Conservation (phyloP, 1,284 basidiomycete species). For the Leccinum variabile region DNA sequence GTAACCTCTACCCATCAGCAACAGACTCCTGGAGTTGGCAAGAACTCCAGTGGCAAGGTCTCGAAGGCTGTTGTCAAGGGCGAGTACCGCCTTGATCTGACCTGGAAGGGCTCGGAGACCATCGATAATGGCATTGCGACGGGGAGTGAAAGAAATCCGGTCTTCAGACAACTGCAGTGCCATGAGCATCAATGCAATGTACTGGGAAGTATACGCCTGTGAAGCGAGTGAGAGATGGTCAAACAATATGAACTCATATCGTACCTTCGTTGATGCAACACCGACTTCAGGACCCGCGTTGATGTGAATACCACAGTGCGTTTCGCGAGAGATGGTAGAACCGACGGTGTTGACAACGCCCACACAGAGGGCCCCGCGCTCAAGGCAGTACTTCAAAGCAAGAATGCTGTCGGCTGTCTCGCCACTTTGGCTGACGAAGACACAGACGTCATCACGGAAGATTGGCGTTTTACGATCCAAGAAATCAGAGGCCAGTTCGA, state of each 20-base stretch:
- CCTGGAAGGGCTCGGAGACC: constrained; percentile 88
- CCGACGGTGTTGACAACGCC: constrained; percentile 99
- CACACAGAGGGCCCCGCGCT: constrained; percentile 93
- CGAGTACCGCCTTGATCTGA: constrained; percentile 89
- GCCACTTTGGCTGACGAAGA: constrained; percentile 97
- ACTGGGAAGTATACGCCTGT: constrained; percentile 98
- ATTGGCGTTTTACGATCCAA: constrained; percentile 98
- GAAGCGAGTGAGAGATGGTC: constrained; percentile 1
- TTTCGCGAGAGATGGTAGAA: constrained; percentile 96
- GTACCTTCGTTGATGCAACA: constrained; percentile 98
- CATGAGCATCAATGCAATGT: constrained; percentile 98
- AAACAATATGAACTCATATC: constrained; percentile 12
- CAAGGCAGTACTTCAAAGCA: constrained; percentile 94
- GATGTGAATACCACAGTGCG: constrained; percentile 99
- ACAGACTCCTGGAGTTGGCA: constrained; percentile 82
- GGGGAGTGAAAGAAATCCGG: constrained; percentile 88
- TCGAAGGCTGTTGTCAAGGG: constrained; percentile 79
- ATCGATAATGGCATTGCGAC: constrained; percentile 92
- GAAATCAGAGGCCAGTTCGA: constrained; percentile 98
- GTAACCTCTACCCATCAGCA: constrained; percentile 98
- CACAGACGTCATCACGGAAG: constrained; percentile 97
- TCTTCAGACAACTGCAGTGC: constrained; percentile 97
- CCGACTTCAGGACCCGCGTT: constrained; percentile 99
- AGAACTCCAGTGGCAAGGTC: constrained; percentile 80
- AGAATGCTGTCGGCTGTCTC: constrained; percentile 99